Evolutionary conservation across 2,329 filamentous ascomycete species (phyloP).

Genomic region (Xylariaceae sp.): DNA sequence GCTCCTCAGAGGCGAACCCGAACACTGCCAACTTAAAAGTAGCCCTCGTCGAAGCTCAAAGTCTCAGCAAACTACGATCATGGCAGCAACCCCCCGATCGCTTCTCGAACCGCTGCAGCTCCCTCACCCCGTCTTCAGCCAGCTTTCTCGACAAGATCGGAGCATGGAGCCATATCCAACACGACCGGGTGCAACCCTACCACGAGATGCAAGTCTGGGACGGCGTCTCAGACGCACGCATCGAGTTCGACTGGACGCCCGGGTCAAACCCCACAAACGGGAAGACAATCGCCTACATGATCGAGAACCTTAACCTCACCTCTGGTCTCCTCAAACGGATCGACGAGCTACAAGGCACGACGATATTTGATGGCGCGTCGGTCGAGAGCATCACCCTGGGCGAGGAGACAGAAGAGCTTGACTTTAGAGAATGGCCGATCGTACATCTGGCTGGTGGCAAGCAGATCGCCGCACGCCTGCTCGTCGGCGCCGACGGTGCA

Average conservation of each 20-base stretch:
- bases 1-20: conserved; percentile 64
- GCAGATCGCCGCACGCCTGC: conserved; percentile 71
- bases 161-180: conserved; percentile 74
- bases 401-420: conserved; percentile 60
- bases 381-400: conserved; percentile 80
- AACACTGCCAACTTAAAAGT: conserved; percentile 73
- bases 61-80: conserved; percentile 64
- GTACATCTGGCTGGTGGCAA: conserved; percentile 67
- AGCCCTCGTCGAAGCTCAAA: conserved; percentile 86
- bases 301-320: conserved; percentile 87
- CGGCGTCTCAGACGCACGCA: conserved; percentile 78
- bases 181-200: conserved; percentile 75
- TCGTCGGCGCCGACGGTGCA: conserved; percentile 90
- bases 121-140: conserved; percentile 84
- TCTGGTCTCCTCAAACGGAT: conserved; percentile 71
- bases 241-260: conserved; percentile 77
- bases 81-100: conserved; percentile 63
- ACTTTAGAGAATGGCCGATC: conserved; percentile 85
- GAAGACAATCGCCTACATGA: conserved; percentile 88
- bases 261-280: conserved; percentile 35
- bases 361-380: conserved; percentile 70
- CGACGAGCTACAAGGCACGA: conserved; percentile 63
- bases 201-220: conserved; percentile 99
- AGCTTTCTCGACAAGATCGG: conserved; percentile 78
- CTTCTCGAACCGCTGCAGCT: conserved; percentile 94